Conservation (phyloP, 2,329 filamentous ascomycete species). For the Drechslerella dactyloides region DNA sequence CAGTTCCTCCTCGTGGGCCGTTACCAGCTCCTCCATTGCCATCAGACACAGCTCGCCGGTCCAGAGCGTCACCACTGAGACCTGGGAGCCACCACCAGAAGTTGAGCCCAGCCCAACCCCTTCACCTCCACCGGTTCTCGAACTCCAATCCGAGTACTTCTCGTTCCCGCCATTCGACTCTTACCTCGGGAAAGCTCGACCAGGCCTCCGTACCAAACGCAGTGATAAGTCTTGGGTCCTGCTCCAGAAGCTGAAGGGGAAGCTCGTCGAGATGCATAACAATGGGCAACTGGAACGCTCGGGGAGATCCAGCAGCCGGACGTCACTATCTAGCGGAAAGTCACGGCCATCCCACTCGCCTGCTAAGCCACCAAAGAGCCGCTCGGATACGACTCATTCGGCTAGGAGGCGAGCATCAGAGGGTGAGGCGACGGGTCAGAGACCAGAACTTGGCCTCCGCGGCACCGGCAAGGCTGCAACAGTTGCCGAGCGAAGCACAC, state of each 20-base stretch:
- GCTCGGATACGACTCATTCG: conserved; percentile 4
- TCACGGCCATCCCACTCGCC: conserved; percentile 22
- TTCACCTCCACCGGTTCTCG: not conserved
- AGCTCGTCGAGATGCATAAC: conserved; percentile 44
- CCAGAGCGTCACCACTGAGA: conserved; percentile 32
- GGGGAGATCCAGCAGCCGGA: conserved; percentile 34
- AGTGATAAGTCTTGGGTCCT: conserved; percentile 50
- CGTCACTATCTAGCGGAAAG: conserved; percentile 39
- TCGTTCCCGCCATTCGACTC: conserved; percentile 38
- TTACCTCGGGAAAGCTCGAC: conserved; percentile 29
- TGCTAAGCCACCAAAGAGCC: not conserved
- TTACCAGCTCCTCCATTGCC: conserved; percentile 30
- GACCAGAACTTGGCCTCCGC: not conserved
- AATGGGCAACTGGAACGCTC: conserved; percentile 16
- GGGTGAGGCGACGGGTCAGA: not conserved
- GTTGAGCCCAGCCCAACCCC: not conserved
- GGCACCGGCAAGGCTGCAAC: conserved; percentile 10
- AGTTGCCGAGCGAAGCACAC: conserved; percentile 11
- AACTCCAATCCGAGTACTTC: conserved; percentile 36
- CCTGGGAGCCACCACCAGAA: conserved; percentile 29
- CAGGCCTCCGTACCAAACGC: conserved; percentile 32
- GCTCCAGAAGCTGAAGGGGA: conserved; percentile 41
- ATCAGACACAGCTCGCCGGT: conserved; percentile 19
- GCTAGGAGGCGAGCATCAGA: conserved; percentile 17
- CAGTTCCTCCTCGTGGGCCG: conserved; percentile 17